Evolutionary conservation across 2,329 filamentous ascomycete species (phyloP).

Genomic region (Epichloe elymi): DNA sequence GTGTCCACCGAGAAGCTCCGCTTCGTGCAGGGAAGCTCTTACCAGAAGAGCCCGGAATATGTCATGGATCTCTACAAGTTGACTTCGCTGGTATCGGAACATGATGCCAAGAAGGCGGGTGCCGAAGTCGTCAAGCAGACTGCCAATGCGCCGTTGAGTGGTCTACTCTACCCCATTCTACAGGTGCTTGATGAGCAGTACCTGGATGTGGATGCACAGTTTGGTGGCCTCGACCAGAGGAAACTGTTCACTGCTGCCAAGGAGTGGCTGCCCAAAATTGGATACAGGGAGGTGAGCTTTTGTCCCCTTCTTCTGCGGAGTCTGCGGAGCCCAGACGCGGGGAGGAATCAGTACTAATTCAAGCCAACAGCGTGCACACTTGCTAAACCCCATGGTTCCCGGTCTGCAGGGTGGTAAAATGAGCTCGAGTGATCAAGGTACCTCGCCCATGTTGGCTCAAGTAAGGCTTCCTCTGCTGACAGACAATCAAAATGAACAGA

Average conservation of each 20-base stretch:
- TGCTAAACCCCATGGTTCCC: conserved; percentile 66
- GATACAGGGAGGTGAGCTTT: conserved; percentile 51
- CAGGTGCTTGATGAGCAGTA: conserved; percentile 88
- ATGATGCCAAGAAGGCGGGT: conserved; percentile 80
- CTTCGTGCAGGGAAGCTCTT: conserved; percentile 74
- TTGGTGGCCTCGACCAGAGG: conserved; percentile 73
- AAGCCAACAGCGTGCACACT: conserved; percentile 19
- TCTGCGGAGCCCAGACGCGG: too few species aligned
- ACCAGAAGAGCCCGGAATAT: conserved; percentile 63
- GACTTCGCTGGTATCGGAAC: conserved; percentile 54
- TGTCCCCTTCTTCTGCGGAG: too few species aligned
- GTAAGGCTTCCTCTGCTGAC: not conserved
- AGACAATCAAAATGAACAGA: conserved; percentile 28
- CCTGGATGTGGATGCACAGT: conserved; percentile 76
- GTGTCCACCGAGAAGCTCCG: conserved; percentile 67
- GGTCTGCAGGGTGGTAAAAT: conserved; percentile 80
- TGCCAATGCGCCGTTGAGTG: conserved; percentile 54
- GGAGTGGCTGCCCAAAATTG: conserved; percentile 73
- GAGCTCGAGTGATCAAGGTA: conserved; percentile 59
- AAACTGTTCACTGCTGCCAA: conserved; percentile 82
- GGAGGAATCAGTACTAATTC: not conserved
- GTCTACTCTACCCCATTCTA: conserved; percentile 36
- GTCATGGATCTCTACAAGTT: conserved; percentile 82
- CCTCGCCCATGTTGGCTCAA: not conserved
- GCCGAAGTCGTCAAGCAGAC: conserved; percentile 92